Percentiles rank a stretch among this genome's conserved stretches.
phyloP scores from a whole-genome alignment of 2,329 filamentous ascomycete genomes.

The Blumeriella jaapii region DNA sequence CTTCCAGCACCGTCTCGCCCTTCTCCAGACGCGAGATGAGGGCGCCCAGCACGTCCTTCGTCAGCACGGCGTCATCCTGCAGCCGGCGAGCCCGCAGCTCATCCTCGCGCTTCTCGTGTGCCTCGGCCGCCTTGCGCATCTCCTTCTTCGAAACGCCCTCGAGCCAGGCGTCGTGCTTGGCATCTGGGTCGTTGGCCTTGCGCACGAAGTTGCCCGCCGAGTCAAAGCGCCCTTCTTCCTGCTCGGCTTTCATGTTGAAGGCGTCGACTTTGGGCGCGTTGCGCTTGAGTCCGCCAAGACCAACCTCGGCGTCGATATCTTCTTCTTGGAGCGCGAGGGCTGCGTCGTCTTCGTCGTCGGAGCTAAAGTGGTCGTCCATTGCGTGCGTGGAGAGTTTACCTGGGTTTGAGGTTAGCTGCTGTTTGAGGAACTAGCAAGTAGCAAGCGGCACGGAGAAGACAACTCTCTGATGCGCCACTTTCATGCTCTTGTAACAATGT shows the following conservation, averaged over 20 bases:
- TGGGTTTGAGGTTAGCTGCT: no score
- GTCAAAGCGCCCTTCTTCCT: conserved; percentile 89
- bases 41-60: conserved; percentile 59
- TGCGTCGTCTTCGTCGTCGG: conserved; percentile 57
- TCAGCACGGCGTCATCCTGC: conserved; percentile 63
- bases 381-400: conserved; percentile 29
- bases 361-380: conserved; percentile 33
- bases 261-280: conserved; percentile 91
- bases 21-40: conserved; percentile 65
- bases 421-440: no score
- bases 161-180: conserved; percentile 84
- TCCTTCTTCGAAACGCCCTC: conserved; percentile 90
- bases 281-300: conserved; percentile 79
- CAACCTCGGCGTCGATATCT: conserved; percentile 77
- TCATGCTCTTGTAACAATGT: no score
- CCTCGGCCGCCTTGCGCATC: conserved; percentile 76
- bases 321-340: conserved; percentile 66
- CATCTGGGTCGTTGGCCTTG: conserved; percentile 79
- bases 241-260: conserved; percentile 85
- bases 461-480: no score
- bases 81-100: conserved; percentile 61
- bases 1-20: conserved; percentile 80
- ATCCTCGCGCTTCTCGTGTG: conserved; percentile 73
- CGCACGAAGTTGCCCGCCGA: conserved; percentile 84
- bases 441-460: no score